phyloP scores from a whole-genome alignment of 2,329 filamentous ascomycete genomes.

The Penicillium sp. region DNA sequence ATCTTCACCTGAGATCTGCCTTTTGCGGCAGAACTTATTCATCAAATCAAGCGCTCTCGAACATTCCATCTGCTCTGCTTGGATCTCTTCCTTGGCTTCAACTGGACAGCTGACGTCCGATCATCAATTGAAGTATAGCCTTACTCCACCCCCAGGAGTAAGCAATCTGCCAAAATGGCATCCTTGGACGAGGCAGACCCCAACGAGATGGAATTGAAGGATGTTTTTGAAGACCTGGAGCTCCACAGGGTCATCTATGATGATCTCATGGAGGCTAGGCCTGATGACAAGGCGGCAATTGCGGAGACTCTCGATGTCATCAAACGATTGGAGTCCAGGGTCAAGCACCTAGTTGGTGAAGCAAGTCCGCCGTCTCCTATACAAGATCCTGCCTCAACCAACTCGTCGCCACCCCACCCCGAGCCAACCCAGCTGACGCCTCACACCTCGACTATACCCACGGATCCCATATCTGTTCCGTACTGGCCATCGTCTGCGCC shows the following conservation, averaged over 20 bases:
- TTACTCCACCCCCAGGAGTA: too few species aligned
- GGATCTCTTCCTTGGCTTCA: too few species aligned
- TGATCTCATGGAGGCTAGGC: slow-evolving; percentile 28
- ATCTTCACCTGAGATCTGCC: background rate
- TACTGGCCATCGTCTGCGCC: slow-evolving; percentile 19
- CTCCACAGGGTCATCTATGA: slow-evolving; percentile 32
- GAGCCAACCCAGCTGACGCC: background rate
- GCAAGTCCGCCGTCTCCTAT: background rate
- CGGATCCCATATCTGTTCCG: slow-evolving; percentile 5
- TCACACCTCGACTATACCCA: background rate
- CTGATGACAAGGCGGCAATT: slow-evolving; percentile 24
- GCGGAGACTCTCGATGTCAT: slow-evolving; percentile 29
- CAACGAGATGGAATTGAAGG: slow-evolving; percentile 28
- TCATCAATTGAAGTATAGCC: too few species aligned
- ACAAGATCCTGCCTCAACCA: background rate
- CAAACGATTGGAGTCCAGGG: slow-evolving; percentile 22
- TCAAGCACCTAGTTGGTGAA: slow-evolving; percentile 22
- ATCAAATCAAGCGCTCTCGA: too few species aligned
- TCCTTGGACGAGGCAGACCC: too few species aligned
- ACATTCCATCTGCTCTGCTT: too few species aligned
- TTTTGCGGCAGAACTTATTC: too few species aligned
- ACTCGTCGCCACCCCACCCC: background rate
- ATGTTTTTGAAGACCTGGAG: slow-evolving; percentile 35
- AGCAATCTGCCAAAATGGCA: slow-evolving; percentile 9
- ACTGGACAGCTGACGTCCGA: too few species aligned